Conservation (phyloP, 2,329 filamentous ascomycete genomes). For the Epichloe brachyelytri region DNA sequence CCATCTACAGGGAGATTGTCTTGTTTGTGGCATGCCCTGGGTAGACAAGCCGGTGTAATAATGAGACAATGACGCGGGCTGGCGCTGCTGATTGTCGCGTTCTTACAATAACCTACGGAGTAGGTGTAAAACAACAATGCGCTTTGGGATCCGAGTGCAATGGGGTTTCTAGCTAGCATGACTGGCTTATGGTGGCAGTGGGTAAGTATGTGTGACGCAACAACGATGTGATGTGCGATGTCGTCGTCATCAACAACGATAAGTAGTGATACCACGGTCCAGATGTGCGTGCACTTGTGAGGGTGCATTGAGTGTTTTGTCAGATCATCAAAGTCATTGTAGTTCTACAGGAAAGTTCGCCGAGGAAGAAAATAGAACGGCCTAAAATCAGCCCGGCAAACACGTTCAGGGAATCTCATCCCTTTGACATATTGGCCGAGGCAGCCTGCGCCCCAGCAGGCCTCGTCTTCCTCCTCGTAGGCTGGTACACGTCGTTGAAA, state of each 20-base stretch:
- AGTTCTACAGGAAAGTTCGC: neutral
- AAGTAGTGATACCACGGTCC: too few relatives aligned
- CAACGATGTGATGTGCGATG: too few relatives aligned
- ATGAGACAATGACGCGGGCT: neutral
- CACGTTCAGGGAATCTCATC: constrained; percentile 7
- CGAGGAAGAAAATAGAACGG: neutral
- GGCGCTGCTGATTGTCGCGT: neutral
- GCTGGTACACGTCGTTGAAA: constrained; percentile 93
- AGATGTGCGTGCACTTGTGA: too few relatives aligned
- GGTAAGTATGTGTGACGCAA: too few relatives aligned
- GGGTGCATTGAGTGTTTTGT: neutral
- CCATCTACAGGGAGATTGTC: neutral
- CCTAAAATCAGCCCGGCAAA: neutral
- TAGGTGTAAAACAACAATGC: neutral
- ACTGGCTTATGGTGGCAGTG: too few relatives aligned
- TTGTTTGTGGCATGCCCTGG: neutral
- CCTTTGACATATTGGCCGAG: constrained; percentile 15
- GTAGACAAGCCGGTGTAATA: neutral
- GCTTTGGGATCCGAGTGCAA: neutral
- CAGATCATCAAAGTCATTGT: neutral
- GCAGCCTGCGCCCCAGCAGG: constrained; percentile 6
- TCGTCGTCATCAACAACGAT: too few relatives aligned
- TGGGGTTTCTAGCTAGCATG: too few relatives aligned
- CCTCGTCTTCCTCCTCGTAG: constrained; percentile 51
- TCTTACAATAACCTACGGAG: neutral